Evolutionary conservation across 208 protist species (phyloP).

Genomic region (Acanthamoeba lenticulata): DNA sequence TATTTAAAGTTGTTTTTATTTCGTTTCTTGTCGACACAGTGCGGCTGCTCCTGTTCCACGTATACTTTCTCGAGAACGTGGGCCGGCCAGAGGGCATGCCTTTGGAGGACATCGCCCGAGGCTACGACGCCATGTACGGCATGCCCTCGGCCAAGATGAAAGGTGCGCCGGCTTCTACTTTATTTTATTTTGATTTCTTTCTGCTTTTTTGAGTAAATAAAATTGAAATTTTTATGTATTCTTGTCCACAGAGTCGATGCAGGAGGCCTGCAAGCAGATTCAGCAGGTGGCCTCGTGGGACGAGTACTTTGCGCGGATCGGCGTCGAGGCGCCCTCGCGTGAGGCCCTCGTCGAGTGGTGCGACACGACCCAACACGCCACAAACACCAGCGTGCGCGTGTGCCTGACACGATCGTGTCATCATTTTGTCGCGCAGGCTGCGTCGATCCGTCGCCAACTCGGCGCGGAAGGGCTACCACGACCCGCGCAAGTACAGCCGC

Average conservation of each 20-base stretch:
- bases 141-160: conserved; percentile 1
- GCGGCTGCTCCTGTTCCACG: not conserved
- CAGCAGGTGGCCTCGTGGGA: conserved; percentile 13
- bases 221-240: too few species aligned
- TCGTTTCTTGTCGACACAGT: not conserved
- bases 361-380: too few species aligned
- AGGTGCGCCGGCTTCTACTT: not conserved
- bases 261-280: not conserved
- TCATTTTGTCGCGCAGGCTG: not conserved
- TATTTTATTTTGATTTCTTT: too few species aligned
- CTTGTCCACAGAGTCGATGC: conserved; percentile 1
- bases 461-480: not conserved
- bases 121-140: conserved; percentile 25
- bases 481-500: not conserved
- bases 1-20: too few species aligned
- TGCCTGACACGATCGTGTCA: too few species aligned
- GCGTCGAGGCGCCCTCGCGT: not conserved
- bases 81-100: not conserved
- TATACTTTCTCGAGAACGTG: conserved; percentile 7
- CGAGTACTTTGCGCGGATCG: conserved; percentile 1
- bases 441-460: not conserved
- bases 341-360: not conserved
- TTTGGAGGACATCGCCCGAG: not conserved
- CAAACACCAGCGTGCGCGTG: too few species aligned
- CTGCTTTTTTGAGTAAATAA: not conserved